Evolutionary conservation across 1,284 basidiomycete genomes (phyloP), one percentile per base, ranked within the genome.

Genomic region (Marasmius sp.): DNA sequence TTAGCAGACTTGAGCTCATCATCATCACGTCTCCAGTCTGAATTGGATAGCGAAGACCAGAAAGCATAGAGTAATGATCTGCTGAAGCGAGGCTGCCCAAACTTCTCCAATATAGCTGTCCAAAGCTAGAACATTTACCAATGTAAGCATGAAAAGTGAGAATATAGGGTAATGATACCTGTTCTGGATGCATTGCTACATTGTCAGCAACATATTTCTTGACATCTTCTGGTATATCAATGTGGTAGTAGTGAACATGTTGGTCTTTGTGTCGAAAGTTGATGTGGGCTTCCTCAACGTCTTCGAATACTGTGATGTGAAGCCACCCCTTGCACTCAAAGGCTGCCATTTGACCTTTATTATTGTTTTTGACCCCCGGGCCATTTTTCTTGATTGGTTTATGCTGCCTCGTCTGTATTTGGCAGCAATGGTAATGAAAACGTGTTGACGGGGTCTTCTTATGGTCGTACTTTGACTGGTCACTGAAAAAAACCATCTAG

Each of bases 281-380:
- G 12, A 68, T 51, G 12, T 62, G 45, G 1, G 48, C 66, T 45
- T 51, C 49, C 22, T 59, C 20, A 7, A 20, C n/a, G 6, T 39
- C 61, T 10, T 64, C 61, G 11, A 47, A 57, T 22, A 68, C 18
- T 6, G 66, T 66, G 20, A 69, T 67, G 48, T 66, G 61, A 14
- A 68, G 41, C 64, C 66, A 68, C 3, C 68, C 67, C n/a, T 43
- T 18, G 33, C 68, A 69, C 9, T 64, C 58, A 62, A 68, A 69
- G 1, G 54, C 52, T 33, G 57, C 56, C 67, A 69, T 69, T 18
- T 22, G n/a, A 11, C 56, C 60, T 47, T 68, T 69, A 33, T 68
- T 64, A 34, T 64, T 34, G 3, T 54, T 47, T 43, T 63, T 66
- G 20, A 62, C 39, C 16, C 39, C n/a, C n/a, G n/a, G 39, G 33